These are phyloP conservation scores for Talaromyces amestolkiae DNA, from an alignment of 2,329 filamentous ascomycete genomes.

Conservation along the genomic window DNA sequence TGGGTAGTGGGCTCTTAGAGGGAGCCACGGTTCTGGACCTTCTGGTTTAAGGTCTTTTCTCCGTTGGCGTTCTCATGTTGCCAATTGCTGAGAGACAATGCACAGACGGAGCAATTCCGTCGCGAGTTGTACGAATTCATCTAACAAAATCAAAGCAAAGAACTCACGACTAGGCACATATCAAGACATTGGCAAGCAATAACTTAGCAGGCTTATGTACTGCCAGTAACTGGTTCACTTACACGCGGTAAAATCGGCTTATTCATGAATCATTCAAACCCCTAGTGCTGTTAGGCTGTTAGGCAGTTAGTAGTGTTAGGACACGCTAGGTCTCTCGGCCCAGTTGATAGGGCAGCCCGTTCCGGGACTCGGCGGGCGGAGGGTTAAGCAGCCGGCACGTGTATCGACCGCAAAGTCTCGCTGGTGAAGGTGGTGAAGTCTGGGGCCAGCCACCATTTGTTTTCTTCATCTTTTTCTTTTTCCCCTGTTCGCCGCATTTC, in stretches of 20 bases:
- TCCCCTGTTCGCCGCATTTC: neutral
- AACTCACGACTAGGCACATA: neutral
- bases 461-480: neutral
- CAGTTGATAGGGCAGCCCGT: neutral
- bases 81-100: too few relatives aligned
- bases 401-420: conserved; percentile 2
- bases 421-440: neutral
- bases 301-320: neutral
- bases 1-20: neutral
- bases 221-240: too few relatives aligned
- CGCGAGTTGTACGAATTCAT: neutral
- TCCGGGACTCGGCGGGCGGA: neutral
- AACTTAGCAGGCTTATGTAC: too few relatives aligned
- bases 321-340: neutral
- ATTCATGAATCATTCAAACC: neutral
- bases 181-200: neutral
- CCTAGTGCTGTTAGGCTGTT: too few relatives aligned
- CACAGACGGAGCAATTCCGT: neutral
- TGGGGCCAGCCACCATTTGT: neutral
- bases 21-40: neutral
- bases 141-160: neutral
- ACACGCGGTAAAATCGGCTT: neutral
- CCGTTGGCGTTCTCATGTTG: neutral
- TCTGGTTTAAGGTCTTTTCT: neutral
- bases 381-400: neutral